phyloP scores from a whole-genome alignment of 2,329 filamentous ascomycete species.

The Pseudocercospora macadamiae region DNA sequence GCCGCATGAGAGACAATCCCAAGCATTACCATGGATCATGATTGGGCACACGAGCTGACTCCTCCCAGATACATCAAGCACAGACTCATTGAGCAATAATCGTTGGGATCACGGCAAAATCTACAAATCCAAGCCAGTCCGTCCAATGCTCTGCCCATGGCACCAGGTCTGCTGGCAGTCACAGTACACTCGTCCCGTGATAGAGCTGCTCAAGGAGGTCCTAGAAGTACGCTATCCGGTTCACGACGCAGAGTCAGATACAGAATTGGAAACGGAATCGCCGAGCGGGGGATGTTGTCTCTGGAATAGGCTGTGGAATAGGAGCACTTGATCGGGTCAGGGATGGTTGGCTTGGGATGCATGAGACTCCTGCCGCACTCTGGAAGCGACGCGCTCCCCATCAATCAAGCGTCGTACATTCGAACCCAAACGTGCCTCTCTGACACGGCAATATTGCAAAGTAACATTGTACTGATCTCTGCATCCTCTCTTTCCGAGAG shows the following conservation, averaged over 20 bases:
- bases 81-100: not conserved
- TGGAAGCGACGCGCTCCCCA: too few species aligned
- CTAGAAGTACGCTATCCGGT: conserved; percentile 27
- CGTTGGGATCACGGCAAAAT: conserved; percentile 9
- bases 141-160: conserved; percentile 16
- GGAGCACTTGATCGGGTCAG: not conserved
- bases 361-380: too few species aligned
- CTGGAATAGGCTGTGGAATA: not conserved
- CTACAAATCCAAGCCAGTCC: conserved; percentile 24
- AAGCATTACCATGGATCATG: too few species aligned
- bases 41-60: not conserved
- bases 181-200: conserved; percentile 28
- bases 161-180: conserved; percentile 27
- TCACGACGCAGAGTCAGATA: not conserved
- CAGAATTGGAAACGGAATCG: not conserved
- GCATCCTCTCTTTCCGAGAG: too few species aligned
- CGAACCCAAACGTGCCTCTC: too few species aligned
- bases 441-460: too few species aligned
- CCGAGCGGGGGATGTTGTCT: not conserved
- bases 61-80: not conserved
- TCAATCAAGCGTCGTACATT: too few species aligned
- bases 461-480: too few species aligned
- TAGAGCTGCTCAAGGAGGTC: conserved; percentile 28
- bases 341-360: too few species aligned
- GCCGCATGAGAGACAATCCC: not conserved